Conservation (phyloP, 306 rosid genomes). For the Trifolium fragiferum region DNA sequence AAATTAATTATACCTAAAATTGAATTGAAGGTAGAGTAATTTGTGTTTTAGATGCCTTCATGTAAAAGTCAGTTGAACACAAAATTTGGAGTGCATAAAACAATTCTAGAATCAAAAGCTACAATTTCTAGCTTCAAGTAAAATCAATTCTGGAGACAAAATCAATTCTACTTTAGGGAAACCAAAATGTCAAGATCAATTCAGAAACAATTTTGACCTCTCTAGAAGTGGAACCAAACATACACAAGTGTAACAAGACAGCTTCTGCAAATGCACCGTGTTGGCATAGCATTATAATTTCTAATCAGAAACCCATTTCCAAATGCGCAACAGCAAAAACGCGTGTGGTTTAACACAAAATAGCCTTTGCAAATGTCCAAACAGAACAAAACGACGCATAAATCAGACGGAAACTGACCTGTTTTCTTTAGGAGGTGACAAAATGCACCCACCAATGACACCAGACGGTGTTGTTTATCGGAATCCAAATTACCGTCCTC, state of each 20-base stretch:
- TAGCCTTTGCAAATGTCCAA: background rate
- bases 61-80: too few relatives aligned
- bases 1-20: too few relatives aligned
- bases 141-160: too few relatives aligned
- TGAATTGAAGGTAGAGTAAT: too few relatives aligned
- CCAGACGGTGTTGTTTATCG: conserved; percentile 52
- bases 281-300: conserved; percentile 25
- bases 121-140: too few relatives aligned
- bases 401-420: conserved; percentile 50
- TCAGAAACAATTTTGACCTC: too few relatives aligned
- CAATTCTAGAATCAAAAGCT: too few relatives aligned
- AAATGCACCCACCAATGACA: conserved; percentile 62
- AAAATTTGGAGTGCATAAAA: too few relatives aligned
- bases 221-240: too few relatives aligned
- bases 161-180: too few relatives aligned
- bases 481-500: conserved; percentile 57
- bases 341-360: background rate
- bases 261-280: conserved; percentile 27
- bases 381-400: conserved; percentile 1
- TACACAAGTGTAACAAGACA: background rate
- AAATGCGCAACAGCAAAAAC: conserved; percentile 31
- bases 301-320: conserved; percentile 5
- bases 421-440: conserved; percentile 76
- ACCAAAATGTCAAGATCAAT: too few relatives aligned
- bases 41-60: too few relatives aligned